These are phyloP conservation scores for Fraxinus xanthoxyloides DNA, from an alignment of 305 asterid genomes.

Conservation along the genomic window DNA sequence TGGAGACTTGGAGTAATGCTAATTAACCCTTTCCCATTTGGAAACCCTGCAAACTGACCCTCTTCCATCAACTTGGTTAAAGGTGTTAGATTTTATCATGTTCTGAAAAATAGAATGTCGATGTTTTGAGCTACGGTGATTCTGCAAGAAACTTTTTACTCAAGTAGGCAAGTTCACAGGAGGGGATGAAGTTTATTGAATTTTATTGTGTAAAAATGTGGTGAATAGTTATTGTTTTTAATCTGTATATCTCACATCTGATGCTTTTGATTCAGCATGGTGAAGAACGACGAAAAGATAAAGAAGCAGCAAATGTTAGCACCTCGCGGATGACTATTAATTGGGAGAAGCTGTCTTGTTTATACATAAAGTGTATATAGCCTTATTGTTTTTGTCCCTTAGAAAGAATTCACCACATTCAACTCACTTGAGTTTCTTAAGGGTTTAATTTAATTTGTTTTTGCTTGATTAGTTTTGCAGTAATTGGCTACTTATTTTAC, in stretches of 20 bases:
- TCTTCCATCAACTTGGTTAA: not conserved
- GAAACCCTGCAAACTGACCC: not conserved
- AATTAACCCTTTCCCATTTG: not conserved
- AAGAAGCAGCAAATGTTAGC: constrained; percentile 99
- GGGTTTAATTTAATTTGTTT: not conserved
- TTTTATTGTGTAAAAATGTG: not conserved
- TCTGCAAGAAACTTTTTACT: not conserved
- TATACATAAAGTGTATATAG: constrained; percentile 4
- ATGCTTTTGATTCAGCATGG: constrained; percentile 65
- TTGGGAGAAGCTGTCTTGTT: not conserved
- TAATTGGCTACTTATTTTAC: not conserved
- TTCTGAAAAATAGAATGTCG: not conserved
- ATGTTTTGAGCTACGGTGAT: not conserved
- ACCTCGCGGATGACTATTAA: constrained; percentile 60
- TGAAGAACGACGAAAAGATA: constrained; percentile 72
- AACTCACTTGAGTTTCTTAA: not conserved
- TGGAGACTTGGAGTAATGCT: not conserved
- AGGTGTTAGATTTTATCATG: not conserved
- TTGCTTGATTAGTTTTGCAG: not conserved
- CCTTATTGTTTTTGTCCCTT: not conserved
- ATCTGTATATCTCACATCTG: constrained; percentile 3
- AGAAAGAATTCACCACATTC: not conserved
- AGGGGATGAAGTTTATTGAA: not conserved
- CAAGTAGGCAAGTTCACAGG: not conserved
- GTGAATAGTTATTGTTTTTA: not conserved